Evolutionary conservation across 805 yeast genomes (phyloP).

Genomic region (Kodamaea laetipori): DNA sequence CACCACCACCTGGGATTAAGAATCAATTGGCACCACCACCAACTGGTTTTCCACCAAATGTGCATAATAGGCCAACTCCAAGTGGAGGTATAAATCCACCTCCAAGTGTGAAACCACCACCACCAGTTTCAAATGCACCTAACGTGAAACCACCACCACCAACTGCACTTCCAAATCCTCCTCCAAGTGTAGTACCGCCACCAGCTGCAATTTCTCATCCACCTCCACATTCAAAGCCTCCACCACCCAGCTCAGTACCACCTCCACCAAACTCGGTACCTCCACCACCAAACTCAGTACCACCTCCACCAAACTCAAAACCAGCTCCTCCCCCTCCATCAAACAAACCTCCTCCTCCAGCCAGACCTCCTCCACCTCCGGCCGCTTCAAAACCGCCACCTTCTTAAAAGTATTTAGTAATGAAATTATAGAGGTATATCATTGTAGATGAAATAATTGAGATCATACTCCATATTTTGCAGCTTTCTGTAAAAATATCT

Average conservation of each 20-base stretch:
- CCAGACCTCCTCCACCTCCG: slow-evolving; percentile 14
- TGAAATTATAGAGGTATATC: neutral
- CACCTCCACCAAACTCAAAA: slow-evolving; percentile 16
- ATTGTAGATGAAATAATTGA: too few relatives aligned
- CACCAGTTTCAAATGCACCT: slow-evolving; percentile 14
- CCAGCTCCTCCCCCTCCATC: slow-evolving; percentile 21
- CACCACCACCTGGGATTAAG: slow-evolving; percentile 16
- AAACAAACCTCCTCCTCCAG: neutral
- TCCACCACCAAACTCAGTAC: slow-evolving; percentile 5
- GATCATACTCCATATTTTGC: too few relatives aligned
- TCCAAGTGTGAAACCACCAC: slow-evolving; percentile 14
- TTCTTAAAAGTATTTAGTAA: neutral
- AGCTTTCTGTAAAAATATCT: too few relatives aligned
- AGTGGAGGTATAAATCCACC: too few relatives aligned
- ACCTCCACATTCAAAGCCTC: slow-evolving; percentile 8
- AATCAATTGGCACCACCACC: slow-evolving; percentile 20
- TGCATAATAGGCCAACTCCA: too few relatives aligned
- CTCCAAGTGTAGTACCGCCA: too few relatives aligned
- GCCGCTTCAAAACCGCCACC: slow-evolving; percentile 21
- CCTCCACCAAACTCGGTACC: slow-evolving; percentile 15
- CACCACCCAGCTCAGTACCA: slow-evolving; percentile 13
- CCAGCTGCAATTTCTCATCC: slow-evolving; percentile 23
- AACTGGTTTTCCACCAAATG: slow-evolving; percentile 23
- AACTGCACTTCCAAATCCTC: slow-evolving; percentile 23
- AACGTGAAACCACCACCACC: slow-evolving; percentile 11